Evolutionary conservation across 2,329 filamentous ascomycete genomes (phyloP).

Genomic region (Pseudocercospora musae): DNA sequence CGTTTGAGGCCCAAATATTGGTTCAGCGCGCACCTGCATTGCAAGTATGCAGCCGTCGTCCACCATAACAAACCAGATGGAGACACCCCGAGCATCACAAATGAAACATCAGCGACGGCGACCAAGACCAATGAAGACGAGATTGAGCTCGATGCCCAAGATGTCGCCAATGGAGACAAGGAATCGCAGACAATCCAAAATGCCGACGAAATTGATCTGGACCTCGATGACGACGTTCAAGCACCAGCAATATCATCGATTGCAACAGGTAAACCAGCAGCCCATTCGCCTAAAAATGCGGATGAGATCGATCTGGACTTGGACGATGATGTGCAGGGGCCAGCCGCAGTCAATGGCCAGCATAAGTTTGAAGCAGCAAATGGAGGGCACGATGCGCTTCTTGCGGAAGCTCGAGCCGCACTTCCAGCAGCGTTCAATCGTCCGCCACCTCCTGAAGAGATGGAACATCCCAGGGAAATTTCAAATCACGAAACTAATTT

Average conservation of each 20-base stretch:
- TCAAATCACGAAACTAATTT: conserved; percentile 78
- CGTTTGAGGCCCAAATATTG: conserved; percentile 78
- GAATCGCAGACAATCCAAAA: conserved; percentile 42
- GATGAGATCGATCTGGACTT: conserved; percentile 45
- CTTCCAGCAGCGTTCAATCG: conserved; percentile 69
- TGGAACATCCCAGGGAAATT: conserved; percentile 68
- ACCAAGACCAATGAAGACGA: conserved; percentile 26
- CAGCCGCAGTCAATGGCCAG: conserved; percentile 1
- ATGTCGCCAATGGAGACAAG: conserved; percentile 9
- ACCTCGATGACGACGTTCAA: conserved; percentile 38
- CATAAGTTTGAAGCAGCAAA: conserved; percentile 1
- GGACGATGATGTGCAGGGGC: conserved; percentile 21
- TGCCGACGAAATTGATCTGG: conserved; percentile 63
- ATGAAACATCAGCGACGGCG: neutral
- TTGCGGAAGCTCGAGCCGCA: conserved; percentile 54
- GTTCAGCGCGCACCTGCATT: conserved; percentile 89
- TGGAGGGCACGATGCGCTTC: neutral
- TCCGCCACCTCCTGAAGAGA: conserved; percentile 43
- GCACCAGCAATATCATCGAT: neutral
- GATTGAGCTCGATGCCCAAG: conserved; percentile 44
- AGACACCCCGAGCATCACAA: neutral
- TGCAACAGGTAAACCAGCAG: conserved; percentile 6
- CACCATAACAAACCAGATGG: conserved; percentile 38
- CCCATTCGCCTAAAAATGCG: conserved; percentile 1
- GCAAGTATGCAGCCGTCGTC: conserved; percentile 71